These are phyloP conservation scores for Mentha longifolia DNA, from an alignment of 257 asterid species.

Conservation along the genomic window DNA sequence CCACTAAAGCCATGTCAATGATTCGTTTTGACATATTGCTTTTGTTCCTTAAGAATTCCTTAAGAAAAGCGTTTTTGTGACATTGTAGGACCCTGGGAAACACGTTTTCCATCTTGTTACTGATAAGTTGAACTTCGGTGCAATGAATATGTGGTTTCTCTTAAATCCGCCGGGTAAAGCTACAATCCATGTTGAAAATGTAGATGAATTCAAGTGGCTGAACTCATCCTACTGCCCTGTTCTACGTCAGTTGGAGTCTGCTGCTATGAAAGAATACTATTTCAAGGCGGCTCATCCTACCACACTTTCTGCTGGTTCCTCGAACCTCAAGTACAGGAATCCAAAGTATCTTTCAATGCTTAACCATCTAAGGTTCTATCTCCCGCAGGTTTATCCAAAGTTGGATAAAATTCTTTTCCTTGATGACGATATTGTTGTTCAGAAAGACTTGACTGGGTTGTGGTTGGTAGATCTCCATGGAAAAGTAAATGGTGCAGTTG, in stretches of 20 bases:
- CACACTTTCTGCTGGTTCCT: conserved; percentile 84
- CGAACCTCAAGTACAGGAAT: conserved; percentile 94
- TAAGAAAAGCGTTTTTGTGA: conserved; percentile 27
- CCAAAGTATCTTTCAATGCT: conserved; percentile 99
- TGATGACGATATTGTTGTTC: conserved; percentile 97
- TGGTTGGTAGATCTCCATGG: conserved; percentile 88
- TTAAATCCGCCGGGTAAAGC: conserved; percentile 98
- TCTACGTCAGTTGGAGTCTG: conserved; percentile 86
- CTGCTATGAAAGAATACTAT: conserved; percentile 97
- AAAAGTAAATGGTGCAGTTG: conserved; percentile 98
- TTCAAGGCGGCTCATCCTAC: conserved; percentile 97
- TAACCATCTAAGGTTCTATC: conserved; percentile 94
- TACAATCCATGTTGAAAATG: conserved; percentile 94
- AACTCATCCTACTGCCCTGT: conserved; percentile 95
- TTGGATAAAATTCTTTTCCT: conserved; percentile 95
- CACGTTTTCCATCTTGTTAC: conserved; percentile 98
- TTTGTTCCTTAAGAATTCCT: conserved; percentile 8
- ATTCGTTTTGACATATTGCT: conserved; percentile 2
- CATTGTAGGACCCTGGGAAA: conserved; percentile 86
- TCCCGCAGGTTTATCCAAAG: conserved; percentile 94
- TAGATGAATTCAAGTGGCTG: conserved; percentile 96
- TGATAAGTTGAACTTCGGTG: conserved; percentile 96
- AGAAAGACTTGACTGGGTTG: conserved; percentile 94
- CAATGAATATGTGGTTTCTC: conserved; percentile 99
- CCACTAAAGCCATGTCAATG: conserved; percentile 21